Conservation (phyloP, 345 rosid species). For the Fremontodendron californicum region DNA sequence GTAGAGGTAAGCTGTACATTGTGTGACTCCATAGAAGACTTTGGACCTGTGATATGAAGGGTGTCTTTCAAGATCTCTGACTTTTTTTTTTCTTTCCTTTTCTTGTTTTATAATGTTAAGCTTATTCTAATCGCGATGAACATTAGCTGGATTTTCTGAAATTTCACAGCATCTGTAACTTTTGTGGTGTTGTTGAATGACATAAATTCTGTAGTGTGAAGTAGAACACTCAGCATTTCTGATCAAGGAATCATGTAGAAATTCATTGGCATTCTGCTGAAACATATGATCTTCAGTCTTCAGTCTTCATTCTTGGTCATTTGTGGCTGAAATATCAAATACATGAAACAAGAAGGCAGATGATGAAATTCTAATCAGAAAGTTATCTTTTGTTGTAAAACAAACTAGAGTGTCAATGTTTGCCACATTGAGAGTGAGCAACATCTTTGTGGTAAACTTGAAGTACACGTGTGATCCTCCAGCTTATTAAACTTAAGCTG, state of each 20-base stretch:
- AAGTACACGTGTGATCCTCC: too few species aligned
- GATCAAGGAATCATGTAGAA: not conserved
- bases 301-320: not conserved
- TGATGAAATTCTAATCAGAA: not conserved
- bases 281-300: not conserved
- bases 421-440: too few species aligned
- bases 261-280: not conserved
- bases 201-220: not conserved
- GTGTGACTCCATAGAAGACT: slow-evolving; percentile 40
- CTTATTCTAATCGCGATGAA: slow-evolving; percentile 23
- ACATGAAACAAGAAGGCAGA: not conserved
- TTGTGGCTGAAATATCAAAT: not conserved
- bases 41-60: slow-evolving; percentile 17
- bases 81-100: not conserved
- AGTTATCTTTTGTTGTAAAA: not conserved
- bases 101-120: slow-evolving; percentile 23
- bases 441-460: too few species aligned
- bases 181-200: slow-evolving; percentile 6
- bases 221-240: not conserved
- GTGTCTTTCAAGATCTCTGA: slow-evolving; percentile 23
- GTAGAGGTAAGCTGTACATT: slow-evolving; percentile 39
- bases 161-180: not conserved
- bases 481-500: too few species aligned
- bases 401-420: not conserved
- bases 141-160: slow-evolving; percentile 15